phyloP scores from a whole-genome alignment of 495 filamentous ascomycete species.

The Corynascus novoguineensis region DNA sequence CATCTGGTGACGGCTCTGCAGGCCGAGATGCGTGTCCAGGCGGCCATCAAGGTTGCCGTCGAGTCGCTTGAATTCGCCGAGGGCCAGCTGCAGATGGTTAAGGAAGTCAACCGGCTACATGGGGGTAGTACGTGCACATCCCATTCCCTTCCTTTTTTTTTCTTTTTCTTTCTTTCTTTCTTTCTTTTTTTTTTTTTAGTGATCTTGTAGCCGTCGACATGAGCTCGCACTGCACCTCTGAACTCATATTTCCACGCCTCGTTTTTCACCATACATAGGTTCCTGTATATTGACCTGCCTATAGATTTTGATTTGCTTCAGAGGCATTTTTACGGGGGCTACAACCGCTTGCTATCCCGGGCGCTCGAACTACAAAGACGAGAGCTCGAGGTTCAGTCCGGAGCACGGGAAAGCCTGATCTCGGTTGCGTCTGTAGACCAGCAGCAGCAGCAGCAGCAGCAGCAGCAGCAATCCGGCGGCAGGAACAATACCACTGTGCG shows the following conservation, averaged over 20 bases:
- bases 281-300: background rate
- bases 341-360: constrained; percentile 26
- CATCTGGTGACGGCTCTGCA: constrained; percentile 23
- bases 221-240: background rate
- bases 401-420: background rate
- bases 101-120: constrained; percentile 22
- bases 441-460: background rate
- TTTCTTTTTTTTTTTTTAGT: background rate
- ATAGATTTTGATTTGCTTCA: constrained; percentile 21
- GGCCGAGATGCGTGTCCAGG: constrained; percentile 31
- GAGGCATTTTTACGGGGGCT: constrained; percentile 29
- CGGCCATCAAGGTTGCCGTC: constrained; percentile 30
- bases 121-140: constrained; percentile 19
- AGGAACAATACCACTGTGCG: background rate
- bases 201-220: background rate
- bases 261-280: background rate
- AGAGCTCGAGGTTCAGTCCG: constrained; percentile 12
- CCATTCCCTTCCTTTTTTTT: too few relatives aligned
- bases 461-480: background rate
- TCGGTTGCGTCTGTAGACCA: background rate
- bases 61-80: constrained; percentile 33
- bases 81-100: constrained; percentile 26
- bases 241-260: background rate
- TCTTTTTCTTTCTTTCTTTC: too few relatives aligned
- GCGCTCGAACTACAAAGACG: constrained; percentile 26